These are phyloP conservation scores for Dothistroma pini DNA, from an alignment of 2,329 filamentous ascomycete species.

Conservation along the genomic window DNA sequence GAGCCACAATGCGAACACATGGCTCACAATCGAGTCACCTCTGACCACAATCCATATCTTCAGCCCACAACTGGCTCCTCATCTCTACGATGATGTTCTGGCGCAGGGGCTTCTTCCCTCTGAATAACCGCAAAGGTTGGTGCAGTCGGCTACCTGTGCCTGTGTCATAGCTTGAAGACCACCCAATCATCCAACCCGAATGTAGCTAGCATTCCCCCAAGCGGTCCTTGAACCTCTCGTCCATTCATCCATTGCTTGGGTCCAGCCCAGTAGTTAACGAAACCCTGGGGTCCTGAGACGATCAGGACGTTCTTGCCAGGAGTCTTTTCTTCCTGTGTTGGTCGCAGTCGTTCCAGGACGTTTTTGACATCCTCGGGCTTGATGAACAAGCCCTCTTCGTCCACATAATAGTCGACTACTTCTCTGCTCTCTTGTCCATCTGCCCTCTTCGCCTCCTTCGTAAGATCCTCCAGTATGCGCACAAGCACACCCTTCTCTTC, in stretches of 20 bases:
- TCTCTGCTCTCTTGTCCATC: constrained; percentile 41
- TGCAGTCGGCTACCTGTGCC: too few relatives aligned
- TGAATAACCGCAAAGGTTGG: background rate
- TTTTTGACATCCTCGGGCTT: constrained; percentile 37
- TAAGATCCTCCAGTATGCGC: constrained; percentile 60
- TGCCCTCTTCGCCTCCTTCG: constrained; percentile 31
- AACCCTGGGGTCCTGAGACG: constrained; percentile 87
- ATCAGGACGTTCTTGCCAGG: constrained; percentile 63
- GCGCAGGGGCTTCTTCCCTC: too few relatives aligned
- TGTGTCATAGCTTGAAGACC: constrained; percentile 54
- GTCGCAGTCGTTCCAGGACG: constrained; percentile 24
- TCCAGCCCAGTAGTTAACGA: constrained; percentile 76
- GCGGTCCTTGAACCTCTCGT: constrained; percentile 67
- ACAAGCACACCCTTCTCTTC: constrained; percentile 52
- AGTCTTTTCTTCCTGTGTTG: constrained; percentile 27
- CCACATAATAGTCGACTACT: constrained; percentile 71
- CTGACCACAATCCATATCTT: too few relatives aligned
- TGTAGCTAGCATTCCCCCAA: constrained; percentile 64
- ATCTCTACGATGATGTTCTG: too few relatives aligned
- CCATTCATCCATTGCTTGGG: constrained; percentile 72
- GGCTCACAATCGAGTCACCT: too few relatives aligned
- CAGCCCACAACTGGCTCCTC: too few relatives aligned
- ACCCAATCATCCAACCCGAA: constrained; percentile 57
- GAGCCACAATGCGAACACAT: too few relatives aligned
- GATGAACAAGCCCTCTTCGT: constrained; percentile 71